Conservation (phyloP, 1,139 yeast species). For the Debaryomycetaceae sp. region DNA sequence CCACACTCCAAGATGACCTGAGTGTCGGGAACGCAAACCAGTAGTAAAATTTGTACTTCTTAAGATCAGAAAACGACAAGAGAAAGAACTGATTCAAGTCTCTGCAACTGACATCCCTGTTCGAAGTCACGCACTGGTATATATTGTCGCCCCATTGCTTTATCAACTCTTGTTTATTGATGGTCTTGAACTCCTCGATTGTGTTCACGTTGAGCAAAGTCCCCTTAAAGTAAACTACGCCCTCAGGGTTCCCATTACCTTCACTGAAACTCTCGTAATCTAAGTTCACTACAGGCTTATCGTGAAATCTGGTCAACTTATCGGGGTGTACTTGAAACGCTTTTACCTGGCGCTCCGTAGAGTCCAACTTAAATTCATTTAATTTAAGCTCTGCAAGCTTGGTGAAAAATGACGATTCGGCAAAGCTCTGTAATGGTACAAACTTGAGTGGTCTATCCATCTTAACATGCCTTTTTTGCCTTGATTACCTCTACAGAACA, state of each 20-base stretch:
- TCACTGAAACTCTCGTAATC: conserved; percentile 44
- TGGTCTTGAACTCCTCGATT: conserved; percentile 71
- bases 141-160: conserved; percentile 38
- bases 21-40: conserved; percentile 85
- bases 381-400: conserved; percentile 65
- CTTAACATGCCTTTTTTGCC: neutral
- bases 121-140: conserved; percentile 12
- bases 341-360: conserved; percentile 40
- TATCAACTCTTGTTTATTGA: conserved; percentile 61
- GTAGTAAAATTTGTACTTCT: conserved; percentile 80
- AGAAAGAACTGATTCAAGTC: conserved; percentile 47
- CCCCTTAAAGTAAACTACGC: conserved; percentile 17
- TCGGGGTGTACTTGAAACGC: conserved; percentile 30
- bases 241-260: neutral
- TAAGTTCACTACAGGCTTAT: conserved; percentile 35
- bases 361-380: conserved; percentile 61
- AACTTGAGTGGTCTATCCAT: conserved; percentile 29
- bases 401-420: conserved; percentile 84
- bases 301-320: conserved; percentile 37
- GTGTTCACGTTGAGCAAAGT: conserved; percentile 67
- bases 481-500: neutral
- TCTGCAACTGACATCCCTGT: conserved; percentile 9
- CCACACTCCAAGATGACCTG: conserved; percentile 39
- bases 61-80: conserved; percentile 79
- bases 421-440: conserved; percentile 64